These are phyloP conservation scores for Pelargonium myrrhifolium DNA, from an alignment of 441 rosid species.

Conservation along the genomic window DNA sequence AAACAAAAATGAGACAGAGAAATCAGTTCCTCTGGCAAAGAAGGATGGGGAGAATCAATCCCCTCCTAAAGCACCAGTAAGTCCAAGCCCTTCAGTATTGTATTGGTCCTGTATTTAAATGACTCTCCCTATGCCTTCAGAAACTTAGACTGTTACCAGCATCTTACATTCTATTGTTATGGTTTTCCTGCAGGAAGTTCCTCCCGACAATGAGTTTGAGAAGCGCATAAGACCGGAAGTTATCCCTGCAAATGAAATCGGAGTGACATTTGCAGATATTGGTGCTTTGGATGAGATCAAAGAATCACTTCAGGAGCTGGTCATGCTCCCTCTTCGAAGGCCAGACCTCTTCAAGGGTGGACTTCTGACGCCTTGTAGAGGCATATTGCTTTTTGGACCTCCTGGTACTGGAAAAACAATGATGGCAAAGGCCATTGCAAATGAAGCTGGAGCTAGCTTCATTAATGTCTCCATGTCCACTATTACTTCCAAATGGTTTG, in stretches of 20 bases:
- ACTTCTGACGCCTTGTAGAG: constrained; percentile 92
- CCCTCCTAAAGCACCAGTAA: constrained; percentile 18
- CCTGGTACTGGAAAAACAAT: constrained; percentile 99
- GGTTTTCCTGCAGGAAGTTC: constrained; percentile 49
- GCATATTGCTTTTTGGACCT: constrained; percentile 92
- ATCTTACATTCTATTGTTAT: background rate
- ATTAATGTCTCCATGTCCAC: constrained; percentile 98
- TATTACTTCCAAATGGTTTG: constrained; percentile 97
- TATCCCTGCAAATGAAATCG: constrained; percentile 87
- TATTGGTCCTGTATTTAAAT: background rate
- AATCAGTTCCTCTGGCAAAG: constrained; percentile 12
- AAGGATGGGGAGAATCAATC: constrained; percentile 20
- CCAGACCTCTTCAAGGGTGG: constrained; percentile 98
- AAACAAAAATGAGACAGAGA: constrained; percentile 19
- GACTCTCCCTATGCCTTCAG: background rate
- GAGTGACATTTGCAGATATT: constrained; percentile 89
- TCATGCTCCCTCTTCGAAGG: constrained; percentile 96
- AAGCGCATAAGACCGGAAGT: constrained; percentile 97
- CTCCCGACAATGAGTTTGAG: constrained; percentile 92
- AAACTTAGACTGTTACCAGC: background rate
- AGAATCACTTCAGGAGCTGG: constrained; percentile 94
- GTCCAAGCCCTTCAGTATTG: background rate
- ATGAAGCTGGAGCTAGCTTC: constrained; percentile 98
- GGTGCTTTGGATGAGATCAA: constrained; percentile 85
- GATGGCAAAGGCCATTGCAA: constrained; percentile 97